Base-by-base conservation (phyloP, 2,329 filamentous ascomycete species). In the Fusarium nisikadoi region DNA sequence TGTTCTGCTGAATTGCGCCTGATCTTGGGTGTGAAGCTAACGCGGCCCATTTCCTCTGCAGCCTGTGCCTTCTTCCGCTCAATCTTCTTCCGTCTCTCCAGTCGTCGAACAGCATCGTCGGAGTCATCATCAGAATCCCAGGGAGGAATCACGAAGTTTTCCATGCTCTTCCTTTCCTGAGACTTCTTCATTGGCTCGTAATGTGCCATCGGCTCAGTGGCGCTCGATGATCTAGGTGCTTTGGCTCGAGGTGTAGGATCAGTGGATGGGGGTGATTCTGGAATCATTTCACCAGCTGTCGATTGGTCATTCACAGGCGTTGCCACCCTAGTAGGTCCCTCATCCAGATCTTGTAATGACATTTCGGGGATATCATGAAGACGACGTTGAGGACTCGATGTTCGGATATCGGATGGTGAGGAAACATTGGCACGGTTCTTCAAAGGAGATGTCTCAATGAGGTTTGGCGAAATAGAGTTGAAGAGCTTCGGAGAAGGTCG, bases 401-500 rank as follows among this genome's bases (percentile, higher is more conserved):
- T 80, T 29, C 76, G 79, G 11, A 80, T 74, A 41, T 79, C 78
- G 16, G 82, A 81, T 6, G 86, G 85, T 0, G 85, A 87, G 1
- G 85, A 84, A 35, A 84, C 81, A 54, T 86, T 81, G 20, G 83
- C 83, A 31, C 85, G 83, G 39, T 85, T 81, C 74, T 87, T 88
- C 4, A 88, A 76, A 0, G 87, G 87, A 3, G 87, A 89, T 0
- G 80, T 81, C 68, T 81, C 80, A 5, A 82, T 75, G 5, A 80
- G 78, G 46, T 85, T 85, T 2, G 86, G 83, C 5, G 86, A 87
- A 8, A 86, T 84, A 2, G 81, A 79, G 55, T 86, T 82, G 29
- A 86, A 83, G 8, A 85, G 73, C 45, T 84, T 80, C 1, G 88
- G 88, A 3, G 88, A 90, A 0, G 88, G 88, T 16, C 88, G 83